Base-by-base conservation (phyloP, 257 asterid genomes). In the Handroanthus guayacan region DNA sequence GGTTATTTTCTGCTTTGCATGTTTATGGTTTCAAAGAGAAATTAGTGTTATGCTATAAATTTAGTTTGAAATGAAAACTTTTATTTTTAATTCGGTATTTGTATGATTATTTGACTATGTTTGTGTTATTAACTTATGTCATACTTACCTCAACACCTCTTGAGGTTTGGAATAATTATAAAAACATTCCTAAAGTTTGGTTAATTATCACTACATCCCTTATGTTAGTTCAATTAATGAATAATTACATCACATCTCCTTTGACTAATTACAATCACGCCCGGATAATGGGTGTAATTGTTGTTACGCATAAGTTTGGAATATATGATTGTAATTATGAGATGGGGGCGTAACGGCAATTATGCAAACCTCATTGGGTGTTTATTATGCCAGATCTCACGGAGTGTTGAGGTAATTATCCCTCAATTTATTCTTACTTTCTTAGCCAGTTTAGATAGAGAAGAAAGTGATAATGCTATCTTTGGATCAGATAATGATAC, bases 1-100 rank as follows among this genome's bases (percentile, higher is more conserved):
- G 8, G 14, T 36, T 60, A 43, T 25, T 47, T 51, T 69, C 43
- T 52, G 78, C 74, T 75, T 61, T 68, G 80, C 68, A 78, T 78
- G 70, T 54, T 54, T 38, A 48, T 78, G 54, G 67, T 44, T 5
- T 34, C 4, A n/a, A 67, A 50, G 20, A 11, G 9, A 47, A 51
- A 68, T 69, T 55, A 11, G 39, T 36, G 44, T 47, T n/a, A 34
- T 17, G 5, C 5, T 38, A 6, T 11, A 25, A 37, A 41, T 61
- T 60, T 47, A 38, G 56, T 48, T 61, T 9, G 45, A 25, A 61
- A 47, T 47, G 54, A 34, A 48, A n/a, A 11, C 5, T 16, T 54
- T 7, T 54, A 1, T 54, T 5, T n/a, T 54, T 12, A 12, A 2
- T 16, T 39, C 6, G 4, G 11, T 58, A 0, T 58, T 31, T 57